A percentile compares a stretch with the other conserved stretches of the same genome.
Evolutionary conservation across 352 stramenopile genomes (phyloP).

Genomic region (Phytophthora kernoviae): DNA sequence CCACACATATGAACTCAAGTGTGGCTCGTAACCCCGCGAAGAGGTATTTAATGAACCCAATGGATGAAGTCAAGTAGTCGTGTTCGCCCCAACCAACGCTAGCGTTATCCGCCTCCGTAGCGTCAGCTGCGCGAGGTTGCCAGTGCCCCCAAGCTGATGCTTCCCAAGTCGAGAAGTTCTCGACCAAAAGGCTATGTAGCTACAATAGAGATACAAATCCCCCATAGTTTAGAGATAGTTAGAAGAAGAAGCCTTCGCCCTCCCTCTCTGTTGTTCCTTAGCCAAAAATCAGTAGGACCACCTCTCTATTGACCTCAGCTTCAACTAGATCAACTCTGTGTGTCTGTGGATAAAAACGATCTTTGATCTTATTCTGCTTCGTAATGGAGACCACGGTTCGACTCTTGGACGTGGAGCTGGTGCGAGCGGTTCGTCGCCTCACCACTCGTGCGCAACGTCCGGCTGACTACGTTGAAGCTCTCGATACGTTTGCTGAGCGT

Average conservation of each 20-base stretch:
- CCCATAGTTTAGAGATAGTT: background rate
- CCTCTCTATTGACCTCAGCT: too few relatives aligned
- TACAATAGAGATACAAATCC: background rate
- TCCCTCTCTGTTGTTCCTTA: slow-evolving; percentile 1
- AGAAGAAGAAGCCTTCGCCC: slow-evolving; percentile 1
- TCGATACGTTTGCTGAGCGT: slow-evolving; percentile 29
- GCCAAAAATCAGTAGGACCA: too few relatives aligned
- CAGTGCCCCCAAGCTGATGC: slow-evolving; percentile 1
- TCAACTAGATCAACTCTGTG: slow-evolving; percentile 7
- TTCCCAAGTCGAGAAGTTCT: slow-evolving; percentile 18
- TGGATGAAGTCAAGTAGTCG: slow-evolving; percentile 41
- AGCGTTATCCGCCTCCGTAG: slow-evolving; percentile 17
- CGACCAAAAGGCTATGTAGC: too few relatives aligned
- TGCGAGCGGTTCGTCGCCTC: slow-evolving; percentile 40
- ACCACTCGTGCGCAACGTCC: slow-evolving; percentile 42
- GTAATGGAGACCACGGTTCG: background rate
- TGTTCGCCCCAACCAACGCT: slow-evolving; percentile 21
- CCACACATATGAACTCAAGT: slow-evolving; percentile 6
- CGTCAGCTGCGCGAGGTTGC: background rate
- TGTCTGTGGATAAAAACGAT: slow-evolving; percentile 6
- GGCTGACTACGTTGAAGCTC: slow-evolving; percentile 61
- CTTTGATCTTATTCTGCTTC: background rate
- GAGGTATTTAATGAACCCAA: slow-evolving; percentile 49
- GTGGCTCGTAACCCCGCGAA: slow-evolving; percentile 27
- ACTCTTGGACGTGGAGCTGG: slow-evolving; percentile 52